Base-by-base conservation (phyloP, 225 moss, liverwort and hornwort genomes). In the Pseudisothecium myosuroides region DNA sequence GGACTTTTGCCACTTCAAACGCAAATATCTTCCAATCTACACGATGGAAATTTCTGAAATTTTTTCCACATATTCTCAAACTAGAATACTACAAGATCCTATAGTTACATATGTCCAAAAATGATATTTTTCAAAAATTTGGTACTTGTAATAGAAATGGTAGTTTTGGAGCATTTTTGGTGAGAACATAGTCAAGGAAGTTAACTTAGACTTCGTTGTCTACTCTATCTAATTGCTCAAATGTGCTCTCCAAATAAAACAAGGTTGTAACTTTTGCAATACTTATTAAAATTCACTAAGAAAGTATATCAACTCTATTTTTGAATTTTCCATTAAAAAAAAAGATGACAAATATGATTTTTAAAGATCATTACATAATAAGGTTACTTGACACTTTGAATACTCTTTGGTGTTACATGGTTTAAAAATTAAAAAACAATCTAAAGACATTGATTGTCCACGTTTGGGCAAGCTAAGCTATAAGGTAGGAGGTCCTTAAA, bases 261-360 rank as follows among this genome's bases (percentile, higher is more conserved):
- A 50, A 76, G 13, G 3, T 20, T 12, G 21, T 34, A 49, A 50
- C 32, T 76, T 50, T 50, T 76, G 32, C 8, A 50, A 13, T 34
- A 32, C 2, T 50, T 76, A 76, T 32, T 7, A 50, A 31, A 50
- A 3, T 18, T 23, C 23, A 54, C 3, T 19, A 14, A 36, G 4
- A 54, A 54, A 19, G 22, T 54, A 14, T 22, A 14, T 54, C 1
- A 77, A 1, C 7, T 52, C 3, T 1, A 52, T 12, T 36, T 54
- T 76, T 22, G 1, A 36, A 54, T 5, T 52, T 23, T 36, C 1
- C 3, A 77, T 36, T 31, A 5, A 14, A 9, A 23, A 2, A 76
- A 7, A 54, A 23, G 7, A 77, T 36, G 9, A 9, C 0, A 14
- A 0, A 32, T 0, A 34, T 52, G 22, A 36, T 54, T 36, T 13